Percentiles rank a stretch among this genome's conserved stretches.
phyloP scores from a whole-genome alignment of 208 protist species.

The Trypanosoma rangeli region DNA sequence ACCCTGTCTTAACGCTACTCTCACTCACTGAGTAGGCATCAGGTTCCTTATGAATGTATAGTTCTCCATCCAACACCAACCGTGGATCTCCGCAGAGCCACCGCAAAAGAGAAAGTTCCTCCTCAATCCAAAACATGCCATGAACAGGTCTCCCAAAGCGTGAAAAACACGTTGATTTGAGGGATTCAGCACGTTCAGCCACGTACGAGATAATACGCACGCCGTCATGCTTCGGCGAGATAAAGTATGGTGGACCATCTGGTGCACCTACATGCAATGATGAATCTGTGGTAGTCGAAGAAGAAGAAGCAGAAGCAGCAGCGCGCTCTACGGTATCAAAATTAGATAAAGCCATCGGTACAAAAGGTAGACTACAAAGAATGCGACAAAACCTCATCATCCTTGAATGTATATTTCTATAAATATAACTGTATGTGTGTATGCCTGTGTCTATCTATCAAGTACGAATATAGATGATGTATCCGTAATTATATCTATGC shows the following conservation, averaged over 20 bases:
- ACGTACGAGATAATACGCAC: slow-evolving; percentile 80
- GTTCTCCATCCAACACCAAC: slow-evolving; percentile 77
- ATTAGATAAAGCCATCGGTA: slow-evolving; percentile 84
- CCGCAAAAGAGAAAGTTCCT: slow-evolving; percentile 73
- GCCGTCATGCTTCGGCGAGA: slow-evolving; percentile 89
- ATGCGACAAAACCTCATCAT: slow-evolving; percentile 19
- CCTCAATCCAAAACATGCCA: slow-evolving; percentile 84
- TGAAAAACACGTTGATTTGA: slow-evolving; percentile 70
- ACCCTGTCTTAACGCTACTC: slow-evolving; percentile 52
- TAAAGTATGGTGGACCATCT: slow-evolving; percentile 56
- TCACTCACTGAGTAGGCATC: slow-evolving; percentile 12
- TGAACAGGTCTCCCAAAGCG: slow-evolving; percentile 76
- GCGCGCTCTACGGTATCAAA: slow-evolving; percentile 53
- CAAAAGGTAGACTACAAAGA: slow-evolving; percentile 59
- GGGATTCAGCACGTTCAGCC: not conserved
- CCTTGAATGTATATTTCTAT: not conserved
- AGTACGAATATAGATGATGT: too few relatives aligned
- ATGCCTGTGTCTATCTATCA: not conserved
- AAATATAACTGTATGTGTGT: not conserved
- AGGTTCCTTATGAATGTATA: slow-evolving; percentile 71
- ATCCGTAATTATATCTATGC: too few relatives aligned
- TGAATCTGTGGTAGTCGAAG: not conserved
- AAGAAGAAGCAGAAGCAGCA: not conserved
- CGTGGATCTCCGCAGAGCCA: slow-evolving; percentile 61
- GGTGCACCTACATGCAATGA: not conserved